phyloP scores from a whole-genome alignment of 257 asterid genomes.

The Salvia hispanica region DNA sequence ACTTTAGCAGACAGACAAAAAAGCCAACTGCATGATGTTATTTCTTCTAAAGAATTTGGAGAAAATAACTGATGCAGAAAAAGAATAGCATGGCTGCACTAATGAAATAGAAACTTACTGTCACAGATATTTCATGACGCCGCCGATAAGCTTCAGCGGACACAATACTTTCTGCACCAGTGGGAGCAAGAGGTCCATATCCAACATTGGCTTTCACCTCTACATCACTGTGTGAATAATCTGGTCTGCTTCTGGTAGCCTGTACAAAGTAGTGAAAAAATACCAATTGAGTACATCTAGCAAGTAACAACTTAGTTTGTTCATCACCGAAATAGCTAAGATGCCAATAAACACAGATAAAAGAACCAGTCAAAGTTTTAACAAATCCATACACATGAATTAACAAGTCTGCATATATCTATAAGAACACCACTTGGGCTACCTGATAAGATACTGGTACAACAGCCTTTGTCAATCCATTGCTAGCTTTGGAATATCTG shows the following conservation, averaged over 20 bases:
- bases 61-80: slow-evolving; percentile 12
- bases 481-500: slow-evolving; percentile 49
- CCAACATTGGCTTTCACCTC: slow-evolving; percentile 41
- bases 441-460: slow-evolving; percentile 58
- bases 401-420: neutral
- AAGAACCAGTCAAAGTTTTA: neutral
- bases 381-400: slow-evolving; percentile 16
- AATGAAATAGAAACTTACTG: slow-evolving; percentile 49
- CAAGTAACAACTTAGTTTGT: neutral
- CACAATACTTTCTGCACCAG: slow-evolving; percentile 50
- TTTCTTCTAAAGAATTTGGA: neutral
- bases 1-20: neutral
- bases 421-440: slow-evolving; percentile 10
- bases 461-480: slow-evolving; percentile 44
- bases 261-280: slow-evolving; percentile 30
- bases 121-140: slow-evolving; percentile 79
- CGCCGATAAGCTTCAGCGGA: slow-evolving; percentile 72
- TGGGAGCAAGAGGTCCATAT: slow-evolving; percentile 40
- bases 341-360: neutral
- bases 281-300: neutral
- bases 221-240: slow-evolving; percentile 43
- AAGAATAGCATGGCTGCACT: neutral
- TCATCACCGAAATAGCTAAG: neutral
- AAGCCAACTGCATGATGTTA: neutral
- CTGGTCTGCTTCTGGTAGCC: slow-evolving; percentile 51